Conservation (phyloP, 768 basidiomycete species). For the Serendipita sp. region DNA sequence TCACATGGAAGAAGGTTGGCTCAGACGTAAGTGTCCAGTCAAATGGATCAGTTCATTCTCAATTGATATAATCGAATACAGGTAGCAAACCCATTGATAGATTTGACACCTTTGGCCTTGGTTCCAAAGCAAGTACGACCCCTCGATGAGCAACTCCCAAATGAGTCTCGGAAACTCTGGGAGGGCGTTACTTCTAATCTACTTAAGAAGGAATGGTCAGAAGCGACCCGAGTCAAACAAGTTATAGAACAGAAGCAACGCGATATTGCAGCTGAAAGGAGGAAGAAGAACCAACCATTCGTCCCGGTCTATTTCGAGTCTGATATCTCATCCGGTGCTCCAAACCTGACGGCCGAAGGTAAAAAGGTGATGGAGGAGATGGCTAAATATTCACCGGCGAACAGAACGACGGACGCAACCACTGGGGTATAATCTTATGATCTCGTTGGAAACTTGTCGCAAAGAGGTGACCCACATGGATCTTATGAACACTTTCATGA, state of each 20-base stretch:
- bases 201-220: slow-evolving; percentile 68
- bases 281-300: slow-evolving; percentile 65
- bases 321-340: slow-evolving; percentile 47
- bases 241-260: slow-evolving; percentile 86
- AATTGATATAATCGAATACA: slow-evolving; percentile 13
- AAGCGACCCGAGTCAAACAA: slow-evolving; percentile 86
- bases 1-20: slow-evolving; percentile 58
- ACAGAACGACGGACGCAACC: background rate
- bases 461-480: too few relatives aligned
- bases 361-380: slow-evolving; percentile 48
- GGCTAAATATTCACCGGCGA: background rate
- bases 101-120: slow-evolving; percentile 50
- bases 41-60: background rate
- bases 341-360: slow-evolving; percentile 54
- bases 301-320: slow-evolving; percentile 60
- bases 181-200: slow-evolving; percentile 60
- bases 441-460: too few relatives aligned
- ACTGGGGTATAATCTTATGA: background rate
- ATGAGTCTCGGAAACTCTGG: slow-evolving; percentile 84
- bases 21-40: slow-evolving; percentile 20
- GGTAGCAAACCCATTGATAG: slow-evolving; percentile 55
- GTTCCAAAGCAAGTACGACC: slow-evolving; percentile 79
- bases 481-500: too few relatives aligned
- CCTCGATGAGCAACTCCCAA: slow-evolving; percentile 54
- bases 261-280: slow-evolving; percentile 75